Evolutionary conservation across 352 stramenopile genomes (phyloP), one percentile per base, ranked within the genome.

Genomic region (Globisporangium nodosum): DNA sequence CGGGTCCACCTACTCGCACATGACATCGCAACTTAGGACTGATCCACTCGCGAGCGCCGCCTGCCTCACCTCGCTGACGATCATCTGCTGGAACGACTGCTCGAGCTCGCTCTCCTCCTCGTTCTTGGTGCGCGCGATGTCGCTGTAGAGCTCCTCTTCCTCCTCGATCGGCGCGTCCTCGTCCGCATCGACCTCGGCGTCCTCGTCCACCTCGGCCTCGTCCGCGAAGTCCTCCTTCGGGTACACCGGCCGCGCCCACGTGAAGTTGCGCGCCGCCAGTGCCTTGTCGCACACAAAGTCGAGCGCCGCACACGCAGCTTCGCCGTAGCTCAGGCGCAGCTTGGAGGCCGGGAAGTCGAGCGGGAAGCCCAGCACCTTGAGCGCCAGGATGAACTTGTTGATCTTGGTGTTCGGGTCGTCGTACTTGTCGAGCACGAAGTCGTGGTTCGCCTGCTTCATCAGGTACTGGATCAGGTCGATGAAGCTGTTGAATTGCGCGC

Each of bases 351-450:
- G 81, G 54, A 90, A 92, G 53, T 94, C 85, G 18, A 94, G 78
- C 46, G 80, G 71, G 67, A 91, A 94, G 39, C 85, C 85, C 55
- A 94, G 65, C 20, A 84, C 74, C 59, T 94, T 94, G 56, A 91
- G 76, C 49, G 78, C 76, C 16, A 94, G 65, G 53, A 94, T 91
- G 52, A 94, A 78, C 57, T 94, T 94, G 76, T 94, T 94, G 65
- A 92, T 75, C 61, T 80, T 91, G 45, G 85, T 91, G 68, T 87
- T 90, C 33, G 83, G 78, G 69, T 94, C 82, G 76, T 94, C 85
- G 65, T 91, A 94, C 70, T 94, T 94, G 76, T 94, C 85, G 46
- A 94, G 76, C 24, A 77, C 71, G 56, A 94, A 88, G 18, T 92
- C 85, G 57, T 92, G 85, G 60, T 81, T 70, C 64, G 74, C 83